Conservation (phyloP, 2,329 filamentous ascomycete genomes). For the Arachnopeziza araneosa region DNA sequence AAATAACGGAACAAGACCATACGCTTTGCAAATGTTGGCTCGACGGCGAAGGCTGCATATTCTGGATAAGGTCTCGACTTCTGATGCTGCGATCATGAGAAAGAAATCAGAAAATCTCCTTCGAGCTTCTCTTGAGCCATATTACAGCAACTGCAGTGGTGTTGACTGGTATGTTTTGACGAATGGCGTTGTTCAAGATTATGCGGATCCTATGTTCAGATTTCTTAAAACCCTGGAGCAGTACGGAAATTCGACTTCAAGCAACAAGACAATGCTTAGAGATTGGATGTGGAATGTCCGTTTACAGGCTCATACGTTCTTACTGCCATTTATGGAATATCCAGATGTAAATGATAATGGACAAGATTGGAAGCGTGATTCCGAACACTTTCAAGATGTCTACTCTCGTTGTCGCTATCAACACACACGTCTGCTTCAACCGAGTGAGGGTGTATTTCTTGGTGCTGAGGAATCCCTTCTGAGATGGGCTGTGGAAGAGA, state of each 20-base stretch:
- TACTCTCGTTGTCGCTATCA: conserved; percentile 38
- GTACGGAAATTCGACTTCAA: conserved; percentile 13
- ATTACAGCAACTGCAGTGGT: conserved; percentile 31
- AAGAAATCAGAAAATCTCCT: conserved; percentile 30
- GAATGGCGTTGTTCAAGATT: conserved; percentile 38
- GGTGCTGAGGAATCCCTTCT: conserved; percentile 34
- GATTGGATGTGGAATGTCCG: conserved; percentile 32
- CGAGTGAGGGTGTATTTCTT: conserved; percentile 24
- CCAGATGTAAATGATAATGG: conserved; percentile 23
- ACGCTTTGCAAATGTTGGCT: conserved; percentile 32
- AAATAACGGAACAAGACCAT: conserved; percentile 20
- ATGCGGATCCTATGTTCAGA: conserved; percentile 31
- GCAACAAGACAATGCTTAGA: conserved; percentile 25
- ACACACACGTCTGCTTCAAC: conserved; percentile 34
- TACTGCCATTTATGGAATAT: conserved; percentile 42
- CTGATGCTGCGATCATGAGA: conserved; percentile 34
- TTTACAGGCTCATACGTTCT: conserved; percentile 37
- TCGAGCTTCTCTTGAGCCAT: conserved; percentile 18
- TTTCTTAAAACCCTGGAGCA: conserved; percentile 28
- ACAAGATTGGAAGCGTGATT: conserved; percentile 30
- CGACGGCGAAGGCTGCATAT: conserved; percentile 35
- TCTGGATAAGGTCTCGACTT: conserved; percentile 28
- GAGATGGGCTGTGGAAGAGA: conserved; percentile 37
- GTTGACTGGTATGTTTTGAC: conserved; percentile 40
- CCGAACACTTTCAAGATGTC: conserved; percentile 33